phyloP scores from a whole-genome alignment of 148 eudicot species.

The Cornus suecica region DNA sequence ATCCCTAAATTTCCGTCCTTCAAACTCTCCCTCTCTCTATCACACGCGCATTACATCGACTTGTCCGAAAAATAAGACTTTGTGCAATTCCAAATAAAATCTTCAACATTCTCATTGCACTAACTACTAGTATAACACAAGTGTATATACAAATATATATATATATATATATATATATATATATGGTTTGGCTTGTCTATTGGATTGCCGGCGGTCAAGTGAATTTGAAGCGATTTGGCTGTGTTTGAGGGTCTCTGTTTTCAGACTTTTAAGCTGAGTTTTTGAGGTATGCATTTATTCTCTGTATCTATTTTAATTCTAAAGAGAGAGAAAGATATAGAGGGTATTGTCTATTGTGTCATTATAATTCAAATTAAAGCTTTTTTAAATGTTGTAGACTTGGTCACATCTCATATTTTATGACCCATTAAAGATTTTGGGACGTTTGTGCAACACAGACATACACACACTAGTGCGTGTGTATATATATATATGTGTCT shows the following conservation, averaged over 20 bases:
- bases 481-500: background rate
- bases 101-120: background rate
- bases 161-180: background rate
- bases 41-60: background rate
- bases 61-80: background rate
- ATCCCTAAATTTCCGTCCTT: conserved; percentile 4
- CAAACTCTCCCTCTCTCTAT: conserved; percentile 2
- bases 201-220: background rate
- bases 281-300: background rate
- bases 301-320: conserved; percentile 3
- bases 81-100: background rate
- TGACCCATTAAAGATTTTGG: background rate
- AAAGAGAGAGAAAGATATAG: background rate
- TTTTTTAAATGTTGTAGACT: background rate
- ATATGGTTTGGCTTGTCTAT: background rate
- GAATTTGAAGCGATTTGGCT: background rate
- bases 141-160: background rate
- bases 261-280: conserved; percentile 6
- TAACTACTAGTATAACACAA: background rate
- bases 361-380: background rate
- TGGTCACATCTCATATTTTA: background rate
- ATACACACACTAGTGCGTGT: background rate
- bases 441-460: background rate
- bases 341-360: background rate
- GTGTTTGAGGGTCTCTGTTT: background rate